Evolutionary conservation across 306 rosid species (phyloP).

Genomic region (Trichosanthes truncata): DNA sequence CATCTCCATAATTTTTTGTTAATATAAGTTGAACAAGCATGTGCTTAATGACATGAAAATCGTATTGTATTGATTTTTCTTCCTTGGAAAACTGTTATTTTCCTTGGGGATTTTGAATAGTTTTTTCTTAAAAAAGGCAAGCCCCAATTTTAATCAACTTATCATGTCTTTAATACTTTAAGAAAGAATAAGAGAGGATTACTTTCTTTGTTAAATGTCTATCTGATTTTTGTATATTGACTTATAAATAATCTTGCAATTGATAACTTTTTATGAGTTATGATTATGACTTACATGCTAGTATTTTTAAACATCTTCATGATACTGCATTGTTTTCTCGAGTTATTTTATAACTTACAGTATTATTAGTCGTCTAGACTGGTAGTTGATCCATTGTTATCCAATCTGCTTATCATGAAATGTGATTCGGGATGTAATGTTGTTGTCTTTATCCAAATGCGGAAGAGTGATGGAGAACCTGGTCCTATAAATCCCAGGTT

Average conservation of each 20-base stretch:
- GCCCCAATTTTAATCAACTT: not conserved
- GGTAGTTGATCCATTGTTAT: not conserved
- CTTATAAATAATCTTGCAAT: not conserved
- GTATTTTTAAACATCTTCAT: not conserved
- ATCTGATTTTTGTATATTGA: not conserved
- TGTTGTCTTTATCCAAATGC: constrained; percentile 83
- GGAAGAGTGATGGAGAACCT: constrained; percentile 55
- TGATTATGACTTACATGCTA: not conserved
- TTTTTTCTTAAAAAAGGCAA: not conserved
- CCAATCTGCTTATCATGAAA: constrained; percentile 7
- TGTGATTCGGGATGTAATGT: constrained; percentile 86
- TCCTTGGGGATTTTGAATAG: not conserved
- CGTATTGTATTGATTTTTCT: not conserved
- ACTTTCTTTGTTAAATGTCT: not conserved
- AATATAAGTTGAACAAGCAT: not conserved
- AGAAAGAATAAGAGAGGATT: not conserved
- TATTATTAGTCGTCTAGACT: not conserved
- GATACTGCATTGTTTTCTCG: not conserved
- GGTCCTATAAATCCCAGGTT: constrained; percentile 44
- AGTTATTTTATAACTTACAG: not conserved
- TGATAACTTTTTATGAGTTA: not conserved
- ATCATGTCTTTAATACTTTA: not conserved
- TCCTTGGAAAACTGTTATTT: not conserved
- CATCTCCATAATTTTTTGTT: not conserved
- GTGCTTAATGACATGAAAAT: not conserved